These are phyloP conservation scores for Avena atlantica DNA, from an alignment of 176 grass and related monocot genomes.

Conservation along the genomic window DNA sequence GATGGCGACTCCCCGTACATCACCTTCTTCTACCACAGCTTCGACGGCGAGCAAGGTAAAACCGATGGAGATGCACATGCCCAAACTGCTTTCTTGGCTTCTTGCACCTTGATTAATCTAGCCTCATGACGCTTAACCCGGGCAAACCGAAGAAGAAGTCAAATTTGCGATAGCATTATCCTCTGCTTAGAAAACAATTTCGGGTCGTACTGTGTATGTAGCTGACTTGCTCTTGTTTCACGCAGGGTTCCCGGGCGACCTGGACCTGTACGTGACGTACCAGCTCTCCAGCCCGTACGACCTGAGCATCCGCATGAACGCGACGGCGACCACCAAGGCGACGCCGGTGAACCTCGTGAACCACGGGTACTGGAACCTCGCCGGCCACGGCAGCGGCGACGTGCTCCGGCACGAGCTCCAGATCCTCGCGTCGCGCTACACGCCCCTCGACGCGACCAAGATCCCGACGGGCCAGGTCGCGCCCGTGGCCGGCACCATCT, in stretches of 20 bases:
- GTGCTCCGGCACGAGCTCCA: constrained; percentile 15
- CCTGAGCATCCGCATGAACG: constrained; percentile 63
- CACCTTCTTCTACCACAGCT: constrained; percentile 32
- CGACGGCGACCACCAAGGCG: constrained; percentile 55
- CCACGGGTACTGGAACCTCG: constrained; percentile 82
- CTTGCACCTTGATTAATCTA: background rate
- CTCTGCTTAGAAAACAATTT: background rate
- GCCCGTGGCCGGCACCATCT: constrained; percentile 58
- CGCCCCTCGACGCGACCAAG: constrained; percentile 9
- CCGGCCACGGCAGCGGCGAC: constrained; percentile 29
- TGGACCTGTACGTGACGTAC: constrained; percentile 85
- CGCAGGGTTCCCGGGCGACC: constrained; percentile 77
- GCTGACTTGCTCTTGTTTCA: constrained; percentile 10
- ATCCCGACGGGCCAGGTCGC: constrained; percentile 30
- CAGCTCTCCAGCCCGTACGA: constrained; percentile 54
- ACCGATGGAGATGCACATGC: background rate
- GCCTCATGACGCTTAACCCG: background rate
- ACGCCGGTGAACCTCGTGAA: constrained; percentile 81
- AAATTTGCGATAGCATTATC: constrained; percentile 20
- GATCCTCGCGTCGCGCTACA: constrained; percentile 5
- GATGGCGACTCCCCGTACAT: background rate
- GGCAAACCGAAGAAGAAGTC: constrained; percentile 5
- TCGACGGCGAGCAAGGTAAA: constrained; percentile 33
- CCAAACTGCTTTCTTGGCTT: background rate
- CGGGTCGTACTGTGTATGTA: background rate